These are phyloP conservation scores for Otatea glauca DNA, from an alignment of 176 grass and related monocot species.

Conservation along the genomic window DNA sequence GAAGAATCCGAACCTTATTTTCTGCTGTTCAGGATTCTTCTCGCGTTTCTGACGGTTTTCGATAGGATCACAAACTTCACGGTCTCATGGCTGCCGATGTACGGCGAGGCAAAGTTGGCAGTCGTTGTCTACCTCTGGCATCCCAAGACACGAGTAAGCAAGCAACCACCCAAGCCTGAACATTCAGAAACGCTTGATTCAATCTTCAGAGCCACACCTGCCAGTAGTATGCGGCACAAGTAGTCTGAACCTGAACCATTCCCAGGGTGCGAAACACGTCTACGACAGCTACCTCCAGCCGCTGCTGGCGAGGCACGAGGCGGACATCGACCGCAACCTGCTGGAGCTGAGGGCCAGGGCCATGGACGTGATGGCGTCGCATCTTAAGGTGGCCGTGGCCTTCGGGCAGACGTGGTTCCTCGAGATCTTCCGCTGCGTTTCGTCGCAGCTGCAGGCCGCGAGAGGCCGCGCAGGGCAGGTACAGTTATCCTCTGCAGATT, in stretches of 20 bases:
- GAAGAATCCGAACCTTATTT: background rate
- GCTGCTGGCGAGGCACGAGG: conserved; percentile 61
- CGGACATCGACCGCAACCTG: conserved; percentile 61
- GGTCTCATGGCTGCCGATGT: conserved; percentile 82
- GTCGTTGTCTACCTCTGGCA: conserved; percentile 79
- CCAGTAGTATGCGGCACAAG: background rate
- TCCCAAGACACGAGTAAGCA: conserved; percentile 54
- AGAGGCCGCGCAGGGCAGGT: conserved; percentile 40
- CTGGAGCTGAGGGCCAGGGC: conserved; percentile 56
- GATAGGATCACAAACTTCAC: conserved; percentile 56
- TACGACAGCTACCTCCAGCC: conserved; percentile 64
- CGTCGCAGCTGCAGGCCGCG: conserved; percentile 22
- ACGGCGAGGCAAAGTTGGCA: conserved; percentile 64
- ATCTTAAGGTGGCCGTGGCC: conserved; percentile 34
- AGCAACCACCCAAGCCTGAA: background rate
- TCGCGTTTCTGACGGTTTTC: conserved; percentile 60
- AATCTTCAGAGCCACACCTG: background rate
- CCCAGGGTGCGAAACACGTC: conserved; percentile 61
- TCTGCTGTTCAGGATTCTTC: conserved; percentile 54
- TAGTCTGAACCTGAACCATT: background rate
- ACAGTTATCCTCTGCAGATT: background rate
- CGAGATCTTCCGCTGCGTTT: conserved; percentile 41
- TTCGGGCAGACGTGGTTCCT: conserved; percentile 46
- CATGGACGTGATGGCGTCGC: conserved; percentile 44
- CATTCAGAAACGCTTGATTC: conserved; percentile 4